A percentile compares a stretch with the other conserved stretches of the same genome.
These are phyloP conservation scores for Microbotryum intermedium DNA, from an alignment of 1,284 basidiomycete species.

Conservation along the genomic window DNA sequence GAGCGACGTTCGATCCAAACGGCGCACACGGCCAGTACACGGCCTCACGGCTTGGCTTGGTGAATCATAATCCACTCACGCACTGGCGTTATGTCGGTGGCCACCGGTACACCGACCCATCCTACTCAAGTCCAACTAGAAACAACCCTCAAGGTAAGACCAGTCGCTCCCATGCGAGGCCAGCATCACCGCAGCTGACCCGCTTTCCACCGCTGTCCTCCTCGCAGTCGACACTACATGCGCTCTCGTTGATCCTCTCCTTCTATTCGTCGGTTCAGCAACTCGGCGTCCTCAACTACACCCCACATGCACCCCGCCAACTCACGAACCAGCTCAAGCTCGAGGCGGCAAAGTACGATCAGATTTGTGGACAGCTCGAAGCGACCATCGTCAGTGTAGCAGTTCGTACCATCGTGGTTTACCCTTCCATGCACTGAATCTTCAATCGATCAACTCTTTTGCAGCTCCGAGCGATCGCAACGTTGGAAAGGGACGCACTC, in stretches of 20 bases:
- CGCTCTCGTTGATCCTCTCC: conserved; percentile 4
- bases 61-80: too few species aligned
- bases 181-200: too few species aligned
- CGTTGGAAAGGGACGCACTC: conserved; percentile 1
- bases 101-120: too few species aligned
- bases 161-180: too few species aligned
- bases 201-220: not conserved
- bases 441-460: not conserved
- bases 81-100: too few species aligned
- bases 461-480: conserved; percentile 5
- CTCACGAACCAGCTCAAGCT: not conserved
- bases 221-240: conserved; percentile 6
- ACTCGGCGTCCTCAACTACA: conserved; percentile 1
- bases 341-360: not conserved
- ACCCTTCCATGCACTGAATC: not conserved
- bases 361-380: not conserved
- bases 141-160: too few species aligned
- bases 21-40: too few species aligned
- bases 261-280: conserved; percentile 4
- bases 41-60: too few species aligned
- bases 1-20: too few species aligned
- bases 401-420: not conserved
- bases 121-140: too few species aligned
- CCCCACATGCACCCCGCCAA: conserved; percentile 3
- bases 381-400: not conserved